phyloP scores from a whole-genome alignment of 2,329 filamentous ascomycete genomes.

The Elsinoe necatrix region DNA sequence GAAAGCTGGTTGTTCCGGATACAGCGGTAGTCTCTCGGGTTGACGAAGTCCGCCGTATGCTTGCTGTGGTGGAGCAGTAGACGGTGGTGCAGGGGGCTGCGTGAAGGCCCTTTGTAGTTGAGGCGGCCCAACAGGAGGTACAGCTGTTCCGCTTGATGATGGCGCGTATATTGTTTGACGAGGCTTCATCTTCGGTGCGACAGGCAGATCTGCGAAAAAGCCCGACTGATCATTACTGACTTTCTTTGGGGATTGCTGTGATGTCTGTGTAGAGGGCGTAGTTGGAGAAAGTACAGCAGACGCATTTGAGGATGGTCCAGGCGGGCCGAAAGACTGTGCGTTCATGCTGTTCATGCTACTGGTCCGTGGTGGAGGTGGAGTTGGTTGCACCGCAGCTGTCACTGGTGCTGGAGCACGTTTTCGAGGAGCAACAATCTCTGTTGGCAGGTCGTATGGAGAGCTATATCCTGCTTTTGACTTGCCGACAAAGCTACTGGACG shows the following conservation, averaged over 20 bases:
- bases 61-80: slow-evolving; percentile 24
- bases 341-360: slow-evolving; percentile 39
- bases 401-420: slow-evolving; percentile 43
- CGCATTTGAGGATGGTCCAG: slow-evolving; percentile 24
- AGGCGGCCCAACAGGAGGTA: slow-evolving; percentile 14
- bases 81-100: slow-evolving; percentile 19
- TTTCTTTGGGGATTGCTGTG: slow-evolving; percentile 25
- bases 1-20: slow-evolving; percentile 32
- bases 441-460: slow-evolving; percentile 90
- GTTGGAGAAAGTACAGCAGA: slow-evolving; percentile 33
- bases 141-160: not conserved
- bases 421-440: slow-evolving; percentile 68
- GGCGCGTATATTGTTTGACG: slow-evolving; percentile 25
- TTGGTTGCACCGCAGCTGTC: slow-evolving; percentile 30
- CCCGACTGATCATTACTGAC: slow-evolving; percentile 23
- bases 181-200: slow-evolving; percentile 34
- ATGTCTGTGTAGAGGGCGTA: slow-evolving; percentile 31
- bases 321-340: slow-evolving; percentile 16
- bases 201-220: slow-evolving; percentile 43
- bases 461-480: slow-evolving; percentile 87
- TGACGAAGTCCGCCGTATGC: slow-evolving; percentile 29
- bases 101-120: slow-evolving; percentile 17
- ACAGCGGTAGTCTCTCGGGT: slow-evolving; percentile 34
- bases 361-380: slow-evolving; percentile 51
- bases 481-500: slow-evolving; percentile 71